These are phyloP conservation scores for Kluyveromyces siamensis DNA, from an alignment of 805 yeast species.

Conservation along the genomic window DNA sequence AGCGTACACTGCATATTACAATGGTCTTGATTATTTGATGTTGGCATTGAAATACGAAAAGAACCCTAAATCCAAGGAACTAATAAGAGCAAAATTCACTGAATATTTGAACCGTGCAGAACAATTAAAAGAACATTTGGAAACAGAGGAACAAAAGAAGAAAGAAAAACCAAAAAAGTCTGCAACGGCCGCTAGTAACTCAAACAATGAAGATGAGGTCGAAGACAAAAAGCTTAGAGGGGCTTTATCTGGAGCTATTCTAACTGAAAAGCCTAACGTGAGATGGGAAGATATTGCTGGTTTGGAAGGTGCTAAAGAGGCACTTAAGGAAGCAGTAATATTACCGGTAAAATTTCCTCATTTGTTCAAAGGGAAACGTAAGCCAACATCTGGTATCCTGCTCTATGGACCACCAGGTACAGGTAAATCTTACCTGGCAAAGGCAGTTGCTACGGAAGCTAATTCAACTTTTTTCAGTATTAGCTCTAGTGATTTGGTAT, in stretches of 20 bases:
- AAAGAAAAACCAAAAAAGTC: conserved; percentile 30
- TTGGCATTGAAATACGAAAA: conserved; percentile 92
- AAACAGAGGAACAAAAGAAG: conserved; percentile 54
- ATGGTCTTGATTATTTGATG: conserved; percentile 92
- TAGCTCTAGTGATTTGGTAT: conserved; percentile 90
- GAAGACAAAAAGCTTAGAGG: conserved; percentile 86
- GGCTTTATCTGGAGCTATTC: conserved; percentile 84
- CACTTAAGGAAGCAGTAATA: conserved; percentile 93
- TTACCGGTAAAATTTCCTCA: conserved; percentile 95
- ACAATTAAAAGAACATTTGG: conserved; percentile 82
- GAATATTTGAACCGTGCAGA: conserved; percentile 92
- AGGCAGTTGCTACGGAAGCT: conserved; percentile 98
- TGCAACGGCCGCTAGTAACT: conserved; percentile 42
- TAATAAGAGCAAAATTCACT: conserved; percentile 79
- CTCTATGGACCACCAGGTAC: conserved; percentile 95
- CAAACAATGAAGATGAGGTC: conserved; percentile 61
- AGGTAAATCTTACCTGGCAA: conserved; percentile 93
- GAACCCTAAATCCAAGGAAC: conserved; percentile 79
- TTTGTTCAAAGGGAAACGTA: conserved; percentile 85
- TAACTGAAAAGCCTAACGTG: conserved; percentile 87
- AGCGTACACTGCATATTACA: conserved; percentile 86
- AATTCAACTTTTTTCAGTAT: conserved; percentile 94
- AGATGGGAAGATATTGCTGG: conserved; percentile 97
- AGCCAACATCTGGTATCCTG: conserved; percentile 85
- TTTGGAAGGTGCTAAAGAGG: conserved; percentile 88